A percentile compares a stretch with the other conserved stretches of the same genome.
These are phyloP conservation scores for Geotrichum bryndzae DNA, from an alignment of 1,139 yeast genomes.

Conservation along the genomic window DNA sequence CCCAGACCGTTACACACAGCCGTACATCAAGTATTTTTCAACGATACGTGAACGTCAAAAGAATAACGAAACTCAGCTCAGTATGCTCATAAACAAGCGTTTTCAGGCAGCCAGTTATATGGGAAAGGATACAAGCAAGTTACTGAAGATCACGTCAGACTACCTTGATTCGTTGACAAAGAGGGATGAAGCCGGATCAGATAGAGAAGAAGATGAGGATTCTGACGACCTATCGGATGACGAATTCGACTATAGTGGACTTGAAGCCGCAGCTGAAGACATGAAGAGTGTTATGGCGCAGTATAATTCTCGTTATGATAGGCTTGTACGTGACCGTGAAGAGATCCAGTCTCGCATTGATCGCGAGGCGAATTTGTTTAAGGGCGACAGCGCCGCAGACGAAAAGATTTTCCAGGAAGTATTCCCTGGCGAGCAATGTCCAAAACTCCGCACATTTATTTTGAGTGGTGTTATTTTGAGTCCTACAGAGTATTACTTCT, in stretches of 20 bases:
- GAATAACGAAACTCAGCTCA: background rate
- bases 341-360: conserved; percentile 16
- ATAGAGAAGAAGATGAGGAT: conserved; percentile 20
- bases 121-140: conserved; percentile 36
- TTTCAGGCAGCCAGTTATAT: conserved; percentile 9
- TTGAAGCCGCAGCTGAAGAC: conserved; percentile 21
- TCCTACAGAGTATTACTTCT: conserved; percentile 28
- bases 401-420: conserved; percentile 13
- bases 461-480: conserved; percentile 29
- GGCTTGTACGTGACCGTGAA: conserved; percentile 19
- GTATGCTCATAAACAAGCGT: background rate
- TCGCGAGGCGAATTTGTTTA: conserved; percentile 12
- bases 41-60: background rate
- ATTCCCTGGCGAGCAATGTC: conserved; percentile 21
- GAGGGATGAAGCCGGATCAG: background rate
- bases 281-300: conserved; percentile 17
- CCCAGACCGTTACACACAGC: conserved; percentile 43
- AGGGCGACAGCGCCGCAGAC: conserved; percentile 16
- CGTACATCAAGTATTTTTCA: conserved; percentile 21
- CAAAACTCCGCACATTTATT: conserved; percentile 24
- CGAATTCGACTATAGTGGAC: conserved; percentile 20
- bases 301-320: conserved; percentile 13
- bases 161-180: background rate
- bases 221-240: conserved; percentile 15
- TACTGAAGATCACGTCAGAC: conserved; percentile 29